phyloP scores from a whole-genome alignment of 164 flowering plant genomes.

The Tinospora cordifolia region DNA sequence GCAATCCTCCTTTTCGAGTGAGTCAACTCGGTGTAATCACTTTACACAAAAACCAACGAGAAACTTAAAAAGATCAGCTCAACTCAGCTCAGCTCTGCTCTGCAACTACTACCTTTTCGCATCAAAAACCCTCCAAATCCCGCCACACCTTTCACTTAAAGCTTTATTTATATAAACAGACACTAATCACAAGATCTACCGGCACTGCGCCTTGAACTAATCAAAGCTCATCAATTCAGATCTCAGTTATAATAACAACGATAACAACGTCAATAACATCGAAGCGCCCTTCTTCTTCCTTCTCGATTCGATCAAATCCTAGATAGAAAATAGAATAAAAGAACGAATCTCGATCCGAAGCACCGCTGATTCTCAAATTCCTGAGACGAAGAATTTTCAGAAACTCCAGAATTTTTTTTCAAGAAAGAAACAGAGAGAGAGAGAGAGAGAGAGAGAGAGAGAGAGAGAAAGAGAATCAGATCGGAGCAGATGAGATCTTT shows the following conservation, averaged over 20 bases:
- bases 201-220: background rate
- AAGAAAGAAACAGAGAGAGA: too few relatives aligned
- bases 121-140: background rate
- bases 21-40: conserved; percentile 8
- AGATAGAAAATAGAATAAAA: background rate
- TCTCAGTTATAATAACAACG: background rate
- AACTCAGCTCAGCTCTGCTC: conserved; percentile 2
- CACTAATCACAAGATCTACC: background rate
- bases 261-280: background rate
- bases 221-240: background rate
- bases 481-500: conserved; percentile 3
- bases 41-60: background rate
- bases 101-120: background rate
- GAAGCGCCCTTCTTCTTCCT: background rate
- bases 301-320: conserved; percentile 3
- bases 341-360: conserved; percentile 12
- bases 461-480: background rate
- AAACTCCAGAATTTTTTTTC: too few relatives aligned
- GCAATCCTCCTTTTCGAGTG: background rate
- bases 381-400: conserved; percentile 16
- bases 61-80: background rate
- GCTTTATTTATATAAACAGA: background rate
- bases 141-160: background rate
- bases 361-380: background rate
- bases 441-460: background rate